Evolutionary conservation across 176 grass and related monocot species (phyloP), one percentile per base, ranked within the genome.

Genomic region (Juncus effusus): DNA sequence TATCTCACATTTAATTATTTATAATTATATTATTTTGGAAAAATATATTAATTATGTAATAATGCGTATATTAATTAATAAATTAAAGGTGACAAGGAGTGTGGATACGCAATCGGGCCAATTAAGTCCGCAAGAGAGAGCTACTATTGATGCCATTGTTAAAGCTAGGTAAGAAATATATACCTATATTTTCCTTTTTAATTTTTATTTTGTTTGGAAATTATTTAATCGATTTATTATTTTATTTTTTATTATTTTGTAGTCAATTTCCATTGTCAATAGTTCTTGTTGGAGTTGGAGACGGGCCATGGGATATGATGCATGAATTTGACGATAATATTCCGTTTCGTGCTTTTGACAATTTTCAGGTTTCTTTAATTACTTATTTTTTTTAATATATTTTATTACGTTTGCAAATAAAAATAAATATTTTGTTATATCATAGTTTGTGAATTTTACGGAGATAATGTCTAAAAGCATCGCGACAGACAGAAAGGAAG

Each of bases 221-320:
- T 67, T 56, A 63, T 51, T 78, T 53, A 13, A 28, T 36, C 47
- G 1, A 40, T 54, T 70, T 70, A 40, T 47, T 45, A 39, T 51
- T 36, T 36, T 35, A 8, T 8, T 66, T 56, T 74, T 7, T 9
- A 10, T 37, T 58, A 35, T 59, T 28, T 45, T 82, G 2, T 79
- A 97, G 94, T 76, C 76, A 87, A 10, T 86, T 72, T 59, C 94
- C 94, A 1, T 39, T 97, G 41, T 97, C 94, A 78, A 97, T 97
- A 78, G 94, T 97, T 69, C 78, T 97, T 71, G 94, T 97, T 13
- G 88, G 94, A 58, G 94, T 97, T 66, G 94, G 94, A 75, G 94
- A 97, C 65, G 94, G 94, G 56, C 94, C 94, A 19, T 97, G 94
- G 94, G 94, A 97, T 50, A 97, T 97, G 88, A 97, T 97, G 94